Conservation (phyloP, 371 early-diverging fungal genomes). For the Mucor plumbeus region DNA sequence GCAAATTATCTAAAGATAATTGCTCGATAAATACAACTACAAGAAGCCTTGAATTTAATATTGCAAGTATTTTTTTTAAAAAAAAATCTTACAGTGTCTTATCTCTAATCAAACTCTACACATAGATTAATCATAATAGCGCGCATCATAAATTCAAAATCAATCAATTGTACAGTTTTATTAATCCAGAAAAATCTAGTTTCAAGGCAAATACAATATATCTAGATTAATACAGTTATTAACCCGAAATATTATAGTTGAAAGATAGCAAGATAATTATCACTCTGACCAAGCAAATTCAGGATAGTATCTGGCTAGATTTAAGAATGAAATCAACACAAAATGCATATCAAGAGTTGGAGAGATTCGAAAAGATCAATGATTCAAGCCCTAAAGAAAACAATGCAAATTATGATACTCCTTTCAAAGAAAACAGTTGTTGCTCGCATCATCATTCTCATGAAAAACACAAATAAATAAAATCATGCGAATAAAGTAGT, state of each 20-base stretch:
- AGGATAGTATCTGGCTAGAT: constrained; percentile 14
- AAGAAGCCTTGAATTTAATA: constrained; percentile 18
- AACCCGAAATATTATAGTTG: not conserved
- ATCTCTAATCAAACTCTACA: not conserved
- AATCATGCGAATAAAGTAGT: not conserved
- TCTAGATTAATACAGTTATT: not conserved
- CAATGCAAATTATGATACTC: not conserved
- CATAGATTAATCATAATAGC: constrained; percentile 8
- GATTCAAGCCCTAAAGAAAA: not conserved
- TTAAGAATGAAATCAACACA: constrained; percentile 17
- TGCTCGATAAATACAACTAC: not conserved
- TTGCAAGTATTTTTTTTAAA: constrained; percentile 13
- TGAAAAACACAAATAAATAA: not conserved
- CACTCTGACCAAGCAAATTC: not conserved
- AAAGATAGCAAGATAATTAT: constrained; percentile 19
- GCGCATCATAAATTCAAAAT: constrained; percentile 21
- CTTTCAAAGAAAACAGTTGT: not conserved
- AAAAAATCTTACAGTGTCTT: not conserved
- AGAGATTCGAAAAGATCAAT: constrained; percentile 5
- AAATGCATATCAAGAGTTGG: constrained; percentile 12
- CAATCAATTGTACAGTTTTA: constrained; percentile 16
- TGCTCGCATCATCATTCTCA: not conserved
- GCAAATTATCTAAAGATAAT: not conserved
- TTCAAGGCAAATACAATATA: constrained; percentile 3
- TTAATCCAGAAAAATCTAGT: not conserved